phyloP scores from a whole-genome alignment of 2,329 filamentous ascomycete genomes.

The Scedosporium aurantiacum region DNA sequence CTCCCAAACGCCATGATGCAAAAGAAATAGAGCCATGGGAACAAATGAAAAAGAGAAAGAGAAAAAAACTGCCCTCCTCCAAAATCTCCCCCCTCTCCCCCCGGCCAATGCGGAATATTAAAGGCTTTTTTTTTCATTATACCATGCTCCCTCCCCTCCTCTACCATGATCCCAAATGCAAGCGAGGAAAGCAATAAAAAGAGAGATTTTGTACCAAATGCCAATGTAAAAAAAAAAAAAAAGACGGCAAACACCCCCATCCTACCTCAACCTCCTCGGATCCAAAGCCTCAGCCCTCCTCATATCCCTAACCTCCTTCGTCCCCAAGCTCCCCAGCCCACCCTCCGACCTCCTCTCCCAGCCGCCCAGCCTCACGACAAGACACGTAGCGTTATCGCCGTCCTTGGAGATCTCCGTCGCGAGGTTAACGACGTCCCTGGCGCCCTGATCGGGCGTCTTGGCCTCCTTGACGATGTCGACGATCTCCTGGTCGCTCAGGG shows the following conservation, averaged over 20 bases:
- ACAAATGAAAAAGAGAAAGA: not conserved
- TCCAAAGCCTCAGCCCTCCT: conserved; percentile 70
- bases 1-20: not conserved
- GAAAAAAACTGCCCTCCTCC: not conserved
- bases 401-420: conserved; percentile 69
- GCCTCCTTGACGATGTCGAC: conserved; percentile 94
- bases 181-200: no score
- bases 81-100: not conserved
- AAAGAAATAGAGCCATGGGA: not conserved
- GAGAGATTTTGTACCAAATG: no score
- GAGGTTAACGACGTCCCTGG: conserved; percentile 69
- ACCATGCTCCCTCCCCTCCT: not conserved
- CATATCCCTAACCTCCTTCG: conserved; percentile 82
- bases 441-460: conserved; percentile 76
- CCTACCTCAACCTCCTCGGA: conserved; percentile 58
- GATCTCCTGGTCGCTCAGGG: conserved; percentile 83
- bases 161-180: not conserved
- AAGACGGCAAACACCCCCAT: no score
- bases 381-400: conserved; percentile 59
- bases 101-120: not conserved
- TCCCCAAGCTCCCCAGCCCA: conserved; percentile 77
- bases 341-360: conserved; percentile 71
- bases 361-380: conserved; percentile 55
- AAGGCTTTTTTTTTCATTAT: not conserved
- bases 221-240: no score